Percentiles rank a stretch among this genome's conserved stretches.
phyloP scores from a whole-genome alignment of 805 yeast species.

The Kregervanrija pseudodelftensis region DNA sequence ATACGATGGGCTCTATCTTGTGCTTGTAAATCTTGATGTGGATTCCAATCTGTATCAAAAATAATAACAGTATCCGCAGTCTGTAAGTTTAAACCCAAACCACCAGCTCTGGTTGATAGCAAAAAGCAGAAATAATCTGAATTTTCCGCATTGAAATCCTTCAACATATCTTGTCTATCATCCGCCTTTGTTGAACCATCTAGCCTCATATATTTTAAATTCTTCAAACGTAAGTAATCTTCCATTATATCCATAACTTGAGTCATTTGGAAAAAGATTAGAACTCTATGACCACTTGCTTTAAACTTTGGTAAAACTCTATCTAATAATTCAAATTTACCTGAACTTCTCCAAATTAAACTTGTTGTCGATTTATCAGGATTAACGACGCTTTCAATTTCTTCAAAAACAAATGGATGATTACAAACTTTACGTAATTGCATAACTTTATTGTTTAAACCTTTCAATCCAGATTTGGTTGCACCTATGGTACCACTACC shows the following conservation, averaged over 20 bases:
- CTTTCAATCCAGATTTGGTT: conserved; percentile 62
- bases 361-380: conserved; percentile 58
- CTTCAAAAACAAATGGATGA: conserved; percentile 84
- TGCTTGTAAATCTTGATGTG: conserved; percentile 87
- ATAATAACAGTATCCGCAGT: conserved; percentile 84
- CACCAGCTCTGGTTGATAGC: conserved; percentile 84
- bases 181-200: conserved; percentile 84
- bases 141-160: conserved; percentile 64
- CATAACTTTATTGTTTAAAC: conserved; percentile 77
- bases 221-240: conserved; percentile 62
- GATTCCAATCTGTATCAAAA: conserved; percentile 87
- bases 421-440: conserved; percentile 80
- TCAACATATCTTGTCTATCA: conserved; percentile 70
- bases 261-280: conserved; percentile 84
- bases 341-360: conserved; percentile 67
- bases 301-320: conserved; percentile 69
- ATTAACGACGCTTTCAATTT: conserved; percentile 64
- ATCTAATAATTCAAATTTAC: conserved; percentile 75
- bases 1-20: conserved; percentile 89
- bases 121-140: conserved; percentile 76
- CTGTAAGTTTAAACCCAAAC: conserved; percentile 78
- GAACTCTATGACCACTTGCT: conserved; percentile 67
- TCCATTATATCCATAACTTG: conserved; percentile 89
- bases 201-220: conserved; percentile 64
- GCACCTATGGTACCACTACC: conserved; percentile 53